Evolutionary conservation across 192 early-diverging fungal genomes (phyloP).

Genomic region (Coemansia sp.): DNA sequence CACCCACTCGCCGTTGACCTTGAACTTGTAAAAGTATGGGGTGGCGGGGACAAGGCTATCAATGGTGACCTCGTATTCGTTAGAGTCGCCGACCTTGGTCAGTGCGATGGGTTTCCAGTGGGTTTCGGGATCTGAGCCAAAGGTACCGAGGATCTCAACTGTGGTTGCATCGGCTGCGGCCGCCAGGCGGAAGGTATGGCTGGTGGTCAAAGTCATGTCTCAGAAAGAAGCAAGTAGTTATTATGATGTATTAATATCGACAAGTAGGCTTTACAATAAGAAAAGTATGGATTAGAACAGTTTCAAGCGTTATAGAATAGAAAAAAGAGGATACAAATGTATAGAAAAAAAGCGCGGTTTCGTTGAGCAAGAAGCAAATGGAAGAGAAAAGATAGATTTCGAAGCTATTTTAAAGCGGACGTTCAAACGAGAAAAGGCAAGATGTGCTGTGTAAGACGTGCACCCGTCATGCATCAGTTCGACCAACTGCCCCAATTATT

Average conservation of each 20-base stretch:
- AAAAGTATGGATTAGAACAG: neutral
- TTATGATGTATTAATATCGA: too few species aligned
- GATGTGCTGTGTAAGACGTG: neutral
- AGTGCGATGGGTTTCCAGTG: conserved; percentile 40
- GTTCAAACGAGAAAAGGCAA: too few species aligned
- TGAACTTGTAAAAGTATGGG: conserved; percentile 39
- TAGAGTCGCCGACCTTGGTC: conserved; percentile 18
- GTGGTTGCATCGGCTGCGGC: conserved; percentile 10
- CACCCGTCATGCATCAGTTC: neutral
- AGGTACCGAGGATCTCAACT: conserved; percentile 45
- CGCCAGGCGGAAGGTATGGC: conserved; percentile 29
- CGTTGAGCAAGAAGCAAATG: too few species aligned
- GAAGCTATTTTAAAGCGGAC: too few species aligned
- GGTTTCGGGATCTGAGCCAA: conserved; percentile 15
- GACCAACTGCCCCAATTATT: too few species aligned
- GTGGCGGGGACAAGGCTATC: conserved; percentile 12
- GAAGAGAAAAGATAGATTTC: too few species aligned
- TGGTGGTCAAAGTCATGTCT: conserved; percentile 7
- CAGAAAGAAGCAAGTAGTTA: neutral
- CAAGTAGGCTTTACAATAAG: neutral
- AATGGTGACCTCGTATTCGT: conserved; percentile 23
- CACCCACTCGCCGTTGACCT: conserved; percentile 42
- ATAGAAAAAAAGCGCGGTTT: too few species aligned
- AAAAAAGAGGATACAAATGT: neutral
- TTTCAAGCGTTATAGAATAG: neutral